phyloP scores from a whole-genome alignment of 805 yeast genomes.

The Saturnispora ahearnii region DNA sequence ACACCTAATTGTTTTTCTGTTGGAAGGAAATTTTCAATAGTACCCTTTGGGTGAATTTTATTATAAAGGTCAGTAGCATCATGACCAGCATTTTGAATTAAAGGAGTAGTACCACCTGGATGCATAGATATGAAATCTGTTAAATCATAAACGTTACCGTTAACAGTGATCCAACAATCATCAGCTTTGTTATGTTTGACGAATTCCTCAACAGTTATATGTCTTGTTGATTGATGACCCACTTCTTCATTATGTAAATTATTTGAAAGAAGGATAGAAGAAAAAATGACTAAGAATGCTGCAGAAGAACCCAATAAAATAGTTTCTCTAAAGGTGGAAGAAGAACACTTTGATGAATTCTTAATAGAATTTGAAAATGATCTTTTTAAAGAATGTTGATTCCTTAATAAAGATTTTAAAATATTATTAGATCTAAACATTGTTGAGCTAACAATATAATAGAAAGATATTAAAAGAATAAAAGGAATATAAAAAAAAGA shows the following conservation, averaged over 20 bases:
- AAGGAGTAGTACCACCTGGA: slow-evolving; percentile 43
- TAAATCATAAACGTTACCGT: slow-evolving; percentile 74
- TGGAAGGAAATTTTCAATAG: slow-evolving; percentile 54
- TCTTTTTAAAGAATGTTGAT: neutral
- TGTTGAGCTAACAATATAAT: neutral
- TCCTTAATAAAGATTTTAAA: neutral
- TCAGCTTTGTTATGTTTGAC: slow-evolving; percentile 44
- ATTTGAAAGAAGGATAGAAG: neutral
- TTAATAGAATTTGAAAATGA: neutral
- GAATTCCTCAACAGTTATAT: slow-evolving; percentile 30
- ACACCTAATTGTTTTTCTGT: slow-evolving; percentile 53
- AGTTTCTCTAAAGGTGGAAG: neutral
- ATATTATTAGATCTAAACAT: neutral
- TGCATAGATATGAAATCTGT: slow-evolving; percentile 40
- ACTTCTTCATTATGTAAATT: slow-evolving; percentile 3
- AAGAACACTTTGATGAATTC: neutral
- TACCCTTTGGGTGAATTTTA: slow-evolving; percentile 85
- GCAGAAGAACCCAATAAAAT: neutral
- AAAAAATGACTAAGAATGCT: neutral
- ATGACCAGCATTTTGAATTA: slow-evolving; percentile 40
- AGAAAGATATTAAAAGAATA: neutral
- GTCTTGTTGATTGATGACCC: slow-evolving; percentile 6
- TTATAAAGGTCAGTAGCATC: slow-evolving; percentile 64
- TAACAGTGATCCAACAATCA: slow-evolving; percentile 80
- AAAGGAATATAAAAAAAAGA: neutral